Base-by-base conservation (phyloP, 371 early-diverging fungal genomes). In the Syncephalastrum racemosum region DNA sequence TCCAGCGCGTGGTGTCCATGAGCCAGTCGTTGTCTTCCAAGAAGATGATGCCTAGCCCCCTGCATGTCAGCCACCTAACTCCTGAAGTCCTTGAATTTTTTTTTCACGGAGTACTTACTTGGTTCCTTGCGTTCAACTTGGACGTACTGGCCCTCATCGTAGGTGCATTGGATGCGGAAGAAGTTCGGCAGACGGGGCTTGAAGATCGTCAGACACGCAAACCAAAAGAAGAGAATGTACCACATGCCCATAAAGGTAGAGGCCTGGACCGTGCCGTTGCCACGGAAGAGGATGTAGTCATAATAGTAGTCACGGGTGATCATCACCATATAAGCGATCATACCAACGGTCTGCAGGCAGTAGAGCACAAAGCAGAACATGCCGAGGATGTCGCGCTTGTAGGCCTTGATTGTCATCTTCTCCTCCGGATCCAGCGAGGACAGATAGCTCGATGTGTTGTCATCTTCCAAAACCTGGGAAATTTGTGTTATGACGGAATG, bases 211-310 rank as follows among this genome's bases (percentile, higher is more conserved):
- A 89, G 54, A 8, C 56, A 53, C 15, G 81, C 61, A 64, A 88
- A 82, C 90, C 90, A 89, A 41, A 83, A 40, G 20, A 80, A 79
- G 18, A 80, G 75, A 53, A 90, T 53, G 59, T 88, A 87, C 91
- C 91, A 90, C 67, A 68, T 66, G 42, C 64, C 77, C 27, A 77
- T 77, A 56, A 73, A 77, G 3, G 73, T 72, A 58, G 70, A 70
- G 1, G 72, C 56, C 44, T 77, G 78, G 5, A 76, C 68, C 23
- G 64, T 36, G 4, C 52, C 62, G 50, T 56, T 47, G 1, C 78
- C 78, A 15, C 65, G 62, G 52, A 77, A 77, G 3, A 62, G 55
- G 1, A 46, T 31, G 31, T 71, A 74, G 31, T 61, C 55, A 10
- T 68, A 56, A 41, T 77, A 77, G n/a, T 74, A 77, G 49, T 77